phyloP scores from a whole-genome alignment of 805 yeast species.

The Cyberlindnera nakhonratchasimensis region DNA sequence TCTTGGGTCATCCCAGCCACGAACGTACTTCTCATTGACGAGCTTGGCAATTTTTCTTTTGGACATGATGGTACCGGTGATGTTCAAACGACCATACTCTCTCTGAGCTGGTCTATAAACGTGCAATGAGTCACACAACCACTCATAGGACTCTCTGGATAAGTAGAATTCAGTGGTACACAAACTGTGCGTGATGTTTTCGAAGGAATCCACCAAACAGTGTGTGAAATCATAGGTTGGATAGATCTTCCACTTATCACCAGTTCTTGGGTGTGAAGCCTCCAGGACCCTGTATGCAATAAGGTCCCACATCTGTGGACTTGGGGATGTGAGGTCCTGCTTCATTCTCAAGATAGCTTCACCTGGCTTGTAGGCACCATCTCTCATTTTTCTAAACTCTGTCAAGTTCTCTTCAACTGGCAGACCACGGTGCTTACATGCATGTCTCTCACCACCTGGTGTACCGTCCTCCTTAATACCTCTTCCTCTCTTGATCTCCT shows the following conservation, averaged over 20 bases:
- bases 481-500: slow-evolving; percentile 84
- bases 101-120: slow-evolving; percentile 98
- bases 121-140: slow-evolving; percentile 94
- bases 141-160: slow-evolving; percentile 93
- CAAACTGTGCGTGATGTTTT: slow-evolving; percentile 91
- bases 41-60: slow-evolving; percentile 94
- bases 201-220: slow-evolving; percentile 97
- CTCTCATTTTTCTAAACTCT: slow-evolving; percentile 88
- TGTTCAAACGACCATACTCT: slow-evolving; percentile 94
- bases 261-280: slow-evolving; percentile 94
- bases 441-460: slow-evolving; percentile 86
- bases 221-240: slow-evolving; percentile 99
- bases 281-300: slow-evolving; percentile 94
- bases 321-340: slow-evolving; percentile 83
- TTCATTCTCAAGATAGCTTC: slow-evolving; percentile 96
- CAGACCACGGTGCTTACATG: slow-evolving; percentile 73
- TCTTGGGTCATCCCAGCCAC: slow-evolving; percentile 99
- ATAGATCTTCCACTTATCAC: slow-evolving; percentile 94
- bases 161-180: slow-evolving; percentile 94
- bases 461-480: slow-evolving; percentile 92
- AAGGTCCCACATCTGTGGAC: slow-evolving; percentile 99
- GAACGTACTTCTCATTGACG: slow-evolving; percentile 74
- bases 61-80: slow-evolving; percentile 91
- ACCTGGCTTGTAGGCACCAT: slow-evolving; percentile 84
- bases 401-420: slow-evolving; percentile 68